Base-by-base conservation (phyloP, 2,329 filamentous ascomycete genomes). In the Magnaporthiopsis incrustans region DNA sequence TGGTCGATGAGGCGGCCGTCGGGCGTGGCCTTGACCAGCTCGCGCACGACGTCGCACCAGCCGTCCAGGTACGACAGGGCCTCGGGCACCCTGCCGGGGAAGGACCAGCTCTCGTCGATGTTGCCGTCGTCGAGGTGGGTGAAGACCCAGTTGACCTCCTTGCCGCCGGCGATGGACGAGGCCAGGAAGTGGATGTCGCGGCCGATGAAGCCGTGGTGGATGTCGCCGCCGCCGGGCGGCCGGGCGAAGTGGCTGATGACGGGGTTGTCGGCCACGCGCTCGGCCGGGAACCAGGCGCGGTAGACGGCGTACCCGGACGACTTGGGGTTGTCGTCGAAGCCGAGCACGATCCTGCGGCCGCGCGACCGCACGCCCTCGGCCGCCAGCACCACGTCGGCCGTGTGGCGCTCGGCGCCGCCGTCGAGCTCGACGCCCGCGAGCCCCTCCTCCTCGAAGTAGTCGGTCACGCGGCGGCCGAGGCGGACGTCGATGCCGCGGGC, bases 91-190 rank as follows among this genome's bases (percentile, higher is more conserved):
- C 77, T 77, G 15, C 75, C 76, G 0, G 77, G 76, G 60, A 79
- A 77, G 61, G 75, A 76, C 77, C 77, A 81, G 27, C 77, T 78
- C 67, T 82, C 77, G 61, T 80, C 74, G 56, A 81, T 78, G 65
- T 80, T 77, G 6, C 73, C 76, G 60, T 79, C 76, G 59, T 77
- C 79, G 62, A 78, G 71, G 63, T 74, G 71, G 35, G 83, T 84
- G 63, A 81, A 80, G 7, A 83, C 81, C 82, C 80, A 84, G 65
- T 77, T 81, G 64, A 84, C 79, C 65, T 83, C 80, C 60, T 77
- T 76, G 11, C 81, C 81, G 57, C 76, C 76, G 69, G 82, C 83
- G 65, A 82, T 77, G 1, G 77, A 79, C n/a, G 79, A 82, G 8
- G 78, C 79, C 38, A 83, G 77, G 69, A 81, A 81, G 69, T 82